Base-by-base conservation (phyloP, 345 rosid species). In the Euclidium syriacum region DNA sequence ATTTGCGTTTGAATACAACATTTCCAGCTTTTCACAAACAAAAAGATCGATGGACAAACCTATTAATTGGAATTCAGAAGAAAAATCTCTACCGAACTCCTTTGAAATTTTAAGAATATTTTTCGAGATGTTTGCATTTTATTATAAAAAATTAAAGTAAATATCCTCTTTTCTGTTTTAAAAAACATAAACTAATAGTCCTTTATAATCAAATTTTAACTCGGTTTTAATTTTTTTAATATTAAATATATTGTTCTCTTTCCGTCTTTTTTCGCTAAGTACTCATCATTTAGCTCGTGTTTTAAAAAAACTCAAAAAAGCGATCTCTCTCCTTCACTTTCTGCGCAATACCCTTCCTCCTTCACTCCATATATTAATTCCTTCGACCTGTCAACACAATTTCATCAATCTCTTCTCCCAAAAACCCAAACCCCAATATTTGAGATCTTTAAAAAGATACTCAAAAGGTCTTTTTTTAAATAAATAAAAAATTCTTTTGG, bases 231-330 rank as follows among this genome's bases (percentile, higher is more conserved):
- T 12, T 5, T 19, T 3, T 56, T 57, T 9, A 35, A 17, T 6
- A 24, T 16, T 19, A n/a, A n/a, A n/a, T 47, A 23, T 35, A 39
- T 41, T 64, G n/a, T 8, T 15, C 1, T 57, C 61, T 70, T 63
- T 63, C 53, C 59, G 64, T 62, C 14, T 60, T 50, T 7, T 11
- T 10, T 39, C 3, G 8, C 48, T 14, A 54, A 44, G 44, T 62
- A 29, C 39, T 71, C 60, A 71, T 71, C 66, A 51, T 64, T 71
- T 64, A 41, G 43, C 56, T 71, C 50, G 50, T 64, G 75, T 26
- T 50, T 40, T 34, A 25, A 30, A 35, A 34, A 30, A 47, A 18
- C 55, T 18, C n/a, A 42, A 64, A 43, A 51, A 62, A 62, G 61
- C 23, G 33, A 20, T 14, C 54, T n/a, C 27, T 59, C 34, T 9